phyloP scores from a whole-genome alignment of 176 grass and related monocot species.

The Hyparrhenia diplandra region DNA sequence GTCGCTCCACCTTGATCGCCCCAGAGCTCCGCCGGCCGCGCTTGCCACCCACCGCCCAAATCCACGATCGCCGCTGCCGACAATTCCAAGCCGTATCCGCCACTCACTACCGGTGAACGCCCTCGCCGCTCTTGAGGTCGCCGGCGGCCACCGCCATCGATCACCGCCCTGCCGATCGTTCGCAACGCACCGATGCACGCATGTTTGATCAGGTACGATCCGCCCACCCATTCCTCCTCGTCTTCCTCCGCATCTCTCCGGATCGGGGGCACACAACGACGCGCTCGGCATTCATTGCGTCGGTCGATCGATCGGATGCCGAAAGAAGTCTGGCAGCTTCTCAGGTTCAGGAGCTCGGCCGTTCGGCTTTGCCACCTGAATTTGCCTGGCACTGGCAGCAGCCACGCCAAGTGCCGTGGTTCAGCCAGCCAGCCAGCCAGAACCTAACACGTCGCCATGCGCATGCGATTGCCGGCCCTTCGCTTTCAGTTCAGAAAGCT shows the following conservation, averaged over 20 bases:
- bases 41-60: neutral
- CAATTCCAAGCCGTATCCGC: too few species aligned
- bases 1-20: neutral
- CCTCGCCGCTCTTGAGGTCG: neutral
- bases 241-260: neutral
- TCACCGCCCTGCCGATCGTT: neutral
- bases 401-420: neutral
- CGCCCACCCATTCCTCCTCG: neutral
- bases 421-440: neutral
- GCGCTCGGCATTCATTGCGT: neutral
- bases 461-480: neutral
- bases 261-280: too few species aligned
- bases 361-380: neutral
- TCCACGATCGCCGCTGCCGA: neutral
- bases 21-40: neutral
- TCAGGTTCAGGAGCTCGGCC: neutral
- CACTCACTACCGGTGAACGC: too few species aligned
- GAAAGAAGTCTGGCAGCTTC: neutral
- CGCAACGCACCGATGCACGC: neutral
- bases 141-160: neutral
- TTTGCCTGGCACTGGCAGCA: neutral
- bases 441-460: neutral
- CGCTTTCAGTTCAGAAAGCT: slow-evolving; percentile 32
- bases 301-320: neutral
- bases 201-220: slow-evolving; percentile 24